Evolutionary conservation across 805 yeast genomes (phyloP), one percentile per base, ranked within the genome.

Genomic region (Debaryomyces tyrocola): DNA sequence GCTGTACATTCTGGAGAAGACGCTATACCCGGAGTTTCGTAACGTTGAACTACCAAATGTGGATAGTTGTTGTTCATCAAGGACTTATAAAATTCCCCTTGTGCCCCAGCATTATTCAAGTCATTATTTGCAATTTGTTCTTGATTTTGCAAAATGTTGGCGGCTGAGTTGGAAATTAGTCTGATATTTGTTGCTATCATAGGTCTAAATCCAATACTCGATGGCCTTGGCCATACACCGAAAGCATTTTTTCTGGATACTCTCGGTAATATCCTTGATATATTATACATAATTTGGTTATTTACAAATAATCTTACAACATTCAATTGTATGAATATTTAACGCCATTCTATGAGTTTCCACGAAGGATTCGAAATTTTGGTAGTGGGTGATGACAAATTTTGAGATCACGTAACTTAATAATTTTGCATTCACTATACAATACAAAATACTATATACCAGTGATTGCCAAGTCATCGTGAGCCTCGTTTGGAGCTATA

Each of bases 31-130:
- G 94, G 87, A 7, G 95, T 87, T 64, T 95, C 98, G 63, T 80
- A 95, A 49, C 99, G 79, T 47, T 94, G 85, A n/a, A 92, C 90
- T 6, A 94, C 96, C 45, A 92, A 85, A 58, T 90, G 96, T n/a
- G 99, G 98, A 62, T 90, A 94, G 67, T 88, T 87, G 45, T 92
- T 79, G 47, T 80, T 80, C 52, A 94, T 66, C 40, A 94, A 73
- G 11, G 82, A 75, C 51, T 79, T 78, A 70, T 94, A 94, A 59
- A 94, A 92, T 46, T 81, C 84, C 1, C 95, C 91, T 69, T 94
- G 99, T 5, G 80, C 73, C 4, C 62, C 69, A 1, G 97, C 79
- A 64, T 88, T 85, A 40, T 74, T 66, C 39, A 88, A 66, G 46
- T 87, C 84, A 49, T 78, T 70, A 67, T 94, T 94, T 36, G 99